Evolutionary conservation across 2,329 filamentous ascomycete genomes (phyloP).

Genomic region (Epichloe sp.): DNA sequence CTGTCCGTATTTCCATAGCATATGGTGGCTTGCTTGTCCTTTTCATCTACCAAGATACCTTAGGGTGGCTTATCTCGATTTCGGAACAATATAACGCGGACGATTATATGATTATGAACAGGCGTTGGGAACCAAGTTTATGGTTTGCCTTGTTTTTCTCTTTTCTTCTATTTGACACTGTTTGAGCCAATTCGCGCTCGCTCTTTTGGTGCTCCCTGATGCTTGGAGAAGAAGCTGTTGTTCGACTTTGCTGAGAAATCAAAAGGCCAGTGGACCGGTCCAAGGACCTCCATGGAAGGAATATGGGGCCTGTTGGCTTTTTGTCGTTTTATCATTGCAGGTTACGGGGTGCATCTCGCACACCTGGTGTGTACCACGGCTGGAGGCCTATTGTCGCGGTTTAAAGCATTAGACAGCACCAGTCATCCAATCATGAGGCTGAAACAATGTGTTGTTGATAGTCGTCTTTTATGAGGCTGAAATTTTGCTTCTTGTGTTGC

Average conservation of each 20-base stretch:
- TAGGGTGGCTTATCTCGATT: conserved; percentile 11
- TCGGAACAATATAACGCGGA: conserved; percentile 9
- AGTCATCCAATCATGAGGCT: neutral
- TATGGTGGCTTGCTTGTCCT: neutral
- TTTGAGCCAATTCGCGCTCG: conserved; percentile 1
- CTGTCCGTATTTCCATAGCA: conserved; percentile 1
- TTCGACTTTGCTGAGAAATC: neutral
- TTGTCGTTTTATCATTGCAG: conserved; percentile 1
- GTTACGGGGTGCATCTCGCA: conserved; percentile 5
- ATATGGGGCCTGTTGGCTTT: neutral
- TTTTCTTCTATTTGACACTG: neutral
- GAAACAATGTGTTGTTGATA: neutral
- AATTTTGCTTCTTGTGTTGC: too few species aligned
- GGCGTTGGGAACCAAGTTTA: conserved; percentile 12
- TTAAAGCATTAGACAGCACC: conserved; percentile 1
- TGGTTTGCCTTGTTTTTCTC: conserved; percentile 1
- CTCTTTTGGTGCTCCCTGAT: neutral
- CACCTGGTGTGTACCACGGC: conserved; percentile 1
- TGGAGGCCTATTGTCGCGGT: neutral
- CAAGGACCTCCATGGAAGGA: neutral
- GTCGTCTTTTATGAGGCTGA: too few species aligned
- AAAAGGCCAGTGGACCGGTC: neutral
- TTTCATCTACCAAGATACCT: conserved; percentile 18
- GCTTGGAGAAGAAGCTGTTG: neutral
- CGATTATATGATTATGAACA: conserved; percentile 14